phyloP scores from a whole-genome alignment of 2,329 filamentous ascomycete species.

The Colletotrichum kahawae region DNA sequence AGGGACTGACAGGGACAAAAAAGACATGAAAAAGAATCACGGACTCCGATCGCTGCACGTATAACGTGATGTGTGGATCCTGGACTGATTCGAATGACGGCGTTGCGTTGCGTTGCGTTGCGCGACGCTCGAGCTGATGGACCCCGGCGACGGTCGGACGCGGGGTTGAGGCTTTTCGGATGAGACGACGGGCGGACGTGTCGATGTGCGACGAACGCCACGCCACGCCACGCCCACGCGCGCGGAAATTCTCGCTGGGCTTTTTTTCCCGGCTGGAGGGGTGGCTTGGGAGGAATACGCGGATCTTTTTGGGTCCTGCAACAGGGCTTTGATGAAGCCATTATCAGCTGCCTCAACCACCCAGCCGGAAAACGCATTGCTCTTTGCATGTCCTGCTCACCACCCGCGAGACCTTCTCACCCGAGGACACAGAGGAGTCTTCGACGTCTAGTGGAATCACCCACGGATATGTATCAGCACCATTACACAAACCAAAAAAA shows the following conservation, averaged over 20 bases:
- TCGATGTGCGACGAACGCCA: not conserved
- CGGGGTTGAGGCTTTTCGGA: not conserved
- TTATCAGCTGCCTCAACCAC: not conserved
- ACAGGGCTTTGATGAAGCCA: not conserved
- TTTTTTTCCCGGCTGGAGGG: not conserved
- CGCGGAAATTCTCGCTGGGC: not conserved
- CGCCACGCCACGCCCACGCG: not conserved
- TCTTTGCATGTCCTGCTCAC: not conserved
- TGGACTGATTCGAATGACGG: not conserved
- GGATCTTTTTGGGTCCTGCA: not conserved
- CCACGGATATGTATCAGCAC: not conserved
- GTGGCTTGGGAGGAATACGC: not conserved
- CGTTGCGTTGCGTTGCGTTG: not conserved
- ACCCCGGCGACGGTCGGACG: not conserved
- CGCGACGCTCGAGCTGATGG: not conserved
- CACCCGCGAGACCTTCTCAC: not conserved
- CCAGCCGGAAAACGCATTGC: not conserved
- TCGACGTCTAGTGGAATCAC: not conserved
- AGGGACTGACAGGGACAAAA: not conserved
- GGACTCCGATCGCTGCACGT: not conserved
- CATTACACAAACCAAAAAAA: not conserved
- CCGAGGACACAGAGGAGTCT: not conserved
- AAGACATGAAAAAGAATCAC: not conserved
- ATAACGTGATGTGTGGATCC: not conserved
- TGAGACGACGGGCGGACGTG: not conserved